Base-by-base conservation (phyloP, 2,329 filamentous ascomycete species). In the Colletotrichum chlorophyti region DNA sequence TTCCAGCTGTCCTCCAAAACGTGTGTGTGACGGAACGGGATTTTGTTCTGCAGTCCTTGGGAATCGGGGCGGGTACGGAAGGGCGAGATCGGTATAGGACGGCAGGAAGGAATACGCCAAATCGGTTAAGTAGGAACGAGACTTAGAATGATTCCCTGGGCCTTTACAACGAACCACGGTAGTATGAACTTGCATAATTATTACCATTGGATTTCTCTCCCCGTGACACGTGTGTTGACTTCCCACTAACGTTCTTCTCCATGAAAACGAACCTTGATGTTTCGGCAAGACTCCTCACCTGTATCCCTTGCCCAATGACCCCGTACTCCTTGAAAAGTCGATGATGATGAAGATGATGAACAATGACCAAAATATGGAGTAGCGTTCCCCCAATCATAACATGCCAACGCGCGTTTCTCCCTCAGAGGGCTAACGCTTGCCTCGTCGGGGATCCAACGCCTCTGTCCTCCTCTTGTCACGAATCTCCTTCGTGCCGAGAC, bases 401-500 rank as follows among this genome's bases (percentile, higher is more conserved):
- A 41, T 10, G 8, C 15, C 11, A 26, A 14, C 9, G 21, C 5
- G 12, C 34, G 10, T 46, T 19, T 12, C 8, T 8, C 8, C 11
- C n/a, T 17, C 8, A 19, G 23, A 10, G 53, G 27, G 38, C 69
- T 63, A 83, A 49, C 73, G 68, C 73, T 86, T 86, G 60, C 88
- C 84, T 64, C 89, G 83, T 68, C 93, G 84, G 40, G 93, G 93
- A 79, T 97, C 90, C 63, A 85, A 78, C 5, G 94, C 93, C 72
- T 97, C 93, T 46, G 86, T 81, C 69, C 84, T 87, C 72, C 93
- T 86, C 75, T 89, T 93, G 65, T 96, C 92, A 60, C 95, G 84
- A 70, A 93, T 86, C 80, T 98, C 94, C 77, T 93, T 96, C 5
- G 94, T 98, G 3, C 93, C 91, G 71, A 98, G 72, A 68, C 92